phyloP scores from a whole-genome alignment of 345 rosid genomes.

The Boechera divaricarpa region DNA sequence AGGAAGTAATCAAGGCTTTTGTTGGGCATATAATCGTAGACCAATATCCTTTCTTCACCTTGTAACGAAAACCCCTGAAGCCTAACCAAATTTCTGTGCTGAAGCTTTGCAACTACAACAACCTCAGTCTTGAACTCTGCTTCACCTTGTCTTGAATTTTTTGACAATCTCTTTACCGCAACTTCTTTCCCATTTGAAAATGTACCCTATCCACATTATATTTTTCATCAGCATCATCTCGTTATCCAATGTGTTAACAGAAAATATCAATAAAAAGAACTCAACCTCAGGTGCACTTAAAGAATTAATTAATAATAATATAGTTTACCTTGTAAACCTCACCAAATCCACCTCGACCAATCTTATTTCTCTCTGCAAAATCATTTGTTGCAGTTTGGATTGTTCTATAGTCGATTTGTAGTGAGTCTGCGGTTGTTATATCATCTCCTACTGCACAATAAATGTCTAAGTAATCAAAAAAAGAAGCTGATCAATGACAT shows the following conservation, averaged over 20 bases:
- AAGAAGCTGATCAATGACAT: not conserved
- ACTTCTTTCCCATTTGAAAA: slow-evolving; percentile 43
- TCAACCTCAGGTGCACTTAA: no score
- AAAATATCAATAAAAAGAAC: no score
- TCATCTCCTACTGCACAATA: slow-evolving; percentile 41
- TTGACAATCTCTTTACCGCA: slow-evolving; percentile 53
- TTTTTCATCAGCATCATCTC: not conserved
- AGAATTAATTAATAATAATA: no score
- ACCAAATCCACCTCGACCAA: slow-evolving; percentile 79
- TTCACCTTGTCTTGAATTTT: slow-evolving; percentile 52
- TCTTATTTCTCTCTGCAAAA: slow-evolving; percentile 54
- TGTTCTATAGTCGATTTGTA: slow-evolving; percentile 50
- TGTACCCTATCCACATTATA: not conserved
- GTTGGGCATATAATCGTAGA: slow-evolving; percentile 53
- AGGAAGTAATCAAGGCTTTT: slow-evolving; percentile 48
- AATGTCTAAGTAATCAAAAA: not conserved
- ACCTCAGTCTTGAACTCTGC: slow-evolving; percentile 59
- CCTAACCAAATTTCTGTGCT: slow-evolving; percentile 54
- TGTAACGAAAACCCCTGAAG: slow-evolving; percentile 51
- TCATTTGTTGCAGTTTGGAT: slow-evolving; percentile 56
- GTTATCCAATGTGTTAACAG: not conserved
- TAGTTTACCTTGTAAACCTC: slow-evolving; percentile 61
- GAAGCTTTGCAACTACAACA: slow-evolving; percentile 53
- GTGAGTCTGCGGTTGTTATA: slow-evolving; percentile 46
- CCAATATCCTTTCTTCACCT: slow-evolving; percentile 47